Conservation (phyloP, 2,329 filamentous ascomycete species). For the Scortechinia acanthostroma region DNA sequence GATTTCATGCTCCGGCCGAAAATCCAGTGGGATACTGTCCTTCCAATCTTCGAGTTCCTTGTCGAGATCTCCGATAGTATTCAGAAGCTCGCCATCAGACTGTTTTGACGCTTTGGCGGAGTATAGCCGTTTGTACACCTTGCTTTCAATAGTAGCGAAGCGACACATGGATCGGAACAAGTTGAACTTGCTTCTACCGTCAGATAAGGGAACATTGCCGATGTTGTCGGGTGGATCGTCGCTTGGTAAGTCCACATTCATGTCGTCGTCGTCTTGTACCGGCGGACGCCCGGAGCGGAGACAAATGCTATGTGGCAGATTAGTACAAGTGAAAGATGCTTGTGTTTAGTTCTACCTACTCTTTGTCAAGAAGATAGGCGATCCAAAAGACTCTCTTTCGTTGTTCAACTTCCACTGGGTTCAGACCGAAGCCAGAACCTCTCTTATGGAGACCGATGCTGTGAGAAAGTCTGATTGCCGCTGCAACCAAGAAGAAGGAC, state of each 20-base stretch:
- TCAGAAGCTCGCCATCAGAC: slow-evolving; percentile 84
- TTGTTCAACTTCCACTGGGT: slow-evolving; percentile 89
- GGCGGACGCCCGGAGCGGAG: neutral
- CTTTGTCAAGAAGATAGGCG: neutral
- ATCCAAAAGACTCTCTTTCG: slow-evolving; percentile 12
- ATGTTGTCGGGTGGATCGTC: slow-evolving; percentile 87
- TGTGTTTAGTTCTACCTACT: neutral
- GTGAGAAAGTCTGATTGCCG: slow-evolving; percentile 83
- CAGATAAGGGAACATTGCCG: slow-evolving; percentile 83
- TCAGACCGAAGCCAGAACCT: slow-evolving; percentile 85
- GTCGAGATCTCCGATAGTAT: slow-evolving; percentile 92
- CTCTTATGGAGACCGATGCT: slow-evolving; percentile 93
- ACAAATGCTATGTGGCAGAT: slow-evolving; percentile 1
- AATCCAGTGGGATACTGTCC: slow-evolving; percentile 87
- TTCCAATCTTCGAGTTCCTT: slow-evolving; percentile 90
- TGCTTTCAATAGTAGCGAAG: slow-evolving; percentile 84
- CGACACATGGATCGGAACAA: slow-evolving; percentile 89
- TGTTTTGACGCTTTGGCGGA: slow-evolving; percentile 87
- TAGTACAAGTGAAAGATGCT: no score
- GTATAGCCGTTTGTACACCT: slow-evolving; percentile 88
- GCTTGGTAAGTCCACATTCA: slow-evolving; percentile 93
- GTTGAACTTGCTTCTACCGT: slow-evolving; percentile 88
- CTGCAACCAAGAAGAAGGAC: slow-evolving; percentile 81
- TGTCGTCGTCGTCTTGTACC: slow-evolving; percentile 20
- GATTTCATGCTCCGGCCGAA: slow-evolving; percentile 94